These are phyloP conservation scores for Talaromyces sp. DNA, from an alignment of 2,329 filamentous ascomycete genomes.

Conservation along the genomic window DNA sequence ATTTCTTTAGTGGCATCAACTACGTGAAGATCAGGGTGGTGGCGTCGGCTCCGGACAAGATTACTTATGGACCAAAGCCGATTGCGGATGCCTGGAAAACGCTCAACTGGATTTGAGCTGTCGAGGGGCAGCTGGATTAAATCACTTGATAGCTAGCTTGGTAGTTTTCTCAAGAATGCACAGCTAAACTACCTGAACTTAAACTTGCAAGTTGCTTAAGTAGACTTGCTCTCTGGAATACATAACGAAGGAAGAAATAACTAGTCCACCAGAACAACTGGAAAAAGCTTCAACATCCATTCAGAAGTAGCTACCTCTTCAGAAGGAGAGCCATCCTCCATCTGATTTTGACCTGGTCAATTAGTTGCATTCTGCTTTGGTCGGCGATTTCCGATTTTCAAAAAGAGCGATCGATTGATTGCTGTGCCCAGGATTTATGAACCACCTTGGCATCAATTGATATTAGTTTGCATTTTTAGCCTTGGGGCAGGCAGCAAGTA, in stretches of 20 bases:
- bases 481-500: too few species aligned
- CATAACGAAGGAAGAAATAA: too few species aligned
- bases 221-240: too few species aligned
- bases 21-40: background rate
- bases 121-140: too few species aligned
- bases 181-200: background rate
- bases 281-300: background rate
- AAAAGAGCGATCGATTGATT: background rate
- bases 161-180: background rate
- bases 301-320: background rate
- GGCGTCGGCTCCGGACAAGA: background rate
- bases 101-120: background rate
- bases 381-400: background rate
- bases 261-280: too few species aligned
- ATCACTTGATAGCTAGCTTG: background rate
- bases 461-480: too few species aligned
- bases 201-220: too few species aligned
- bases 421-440: background rate
- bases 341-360: too few species aligned
- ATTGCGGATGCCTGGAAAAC: background rate
- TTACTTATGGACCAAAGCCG: background rate
- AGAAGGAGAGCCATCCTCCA: background rate
- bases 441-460: too few species aligned
- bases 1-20: background rate
- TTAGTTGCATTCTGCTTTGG: background rate